Base-by-base conservation (phyloP, 192 early-diverging fungal genomes). In the Neocallimastix lanati region DNA sequence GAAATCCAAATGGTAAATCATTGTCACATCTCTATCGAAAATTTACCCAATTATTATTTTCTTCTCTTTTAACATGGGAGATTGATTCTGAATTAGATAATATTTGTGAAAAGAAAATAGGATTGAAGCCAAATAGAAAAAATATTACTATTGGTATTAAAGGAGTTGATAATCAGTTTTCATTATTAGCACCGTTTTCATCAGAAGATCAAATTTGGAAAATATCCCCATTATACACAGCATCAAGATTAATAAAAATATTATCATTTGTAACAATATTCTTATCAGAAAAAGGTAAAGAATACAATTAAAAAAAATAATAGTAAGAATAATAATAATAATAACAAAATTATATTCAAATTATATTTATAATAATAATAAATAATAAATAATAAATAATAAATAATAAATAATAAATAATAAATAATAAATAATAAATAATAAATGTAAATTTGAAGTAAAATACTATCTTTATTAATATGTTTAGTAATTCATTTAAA, bases 131-230 rank as follows among this genome's bases (percentile, higher is more conserved):
- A 0, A 82, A 84, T 21, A 67, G 37, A 2, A 29, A 67, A 30
- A 76, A 78, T 2, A 18, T 85, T 25, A 79, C 85, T 0, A 79
- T 91, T 76, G 92, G 91, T 33, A 83, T 88, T 77, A 85, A 85
- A 83, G 91, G 92, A 9, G 86, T 90, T 3, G 89, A 91, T 78
- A 92, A 92, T 13, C 89, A 90, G 77, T 83, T 93, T 25, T 91
- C 93, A 1, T 78, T 94, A 15, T 80, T 87, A 29, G 84, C 87
- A 0, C 92, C 93, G 18, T 77, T 79, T 16, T 79, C 78, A 30
- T 76, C 82, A 29, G 80, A 81, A 29, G 80, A 77, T 9, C 79
- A 79, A 15, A 78, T 82, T 5, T 94, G 93, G 93, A 86, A 77
- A 4, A 79, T 93, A 14, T 94, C 93, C 2, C 81, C 88, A 12